Evolutionary conservation across 2,329 filamentous ascomycete genomes (phyloP), one percentile per base, ranked within the genome.

Genomic region (Celoporthe dispersa): DNA sequence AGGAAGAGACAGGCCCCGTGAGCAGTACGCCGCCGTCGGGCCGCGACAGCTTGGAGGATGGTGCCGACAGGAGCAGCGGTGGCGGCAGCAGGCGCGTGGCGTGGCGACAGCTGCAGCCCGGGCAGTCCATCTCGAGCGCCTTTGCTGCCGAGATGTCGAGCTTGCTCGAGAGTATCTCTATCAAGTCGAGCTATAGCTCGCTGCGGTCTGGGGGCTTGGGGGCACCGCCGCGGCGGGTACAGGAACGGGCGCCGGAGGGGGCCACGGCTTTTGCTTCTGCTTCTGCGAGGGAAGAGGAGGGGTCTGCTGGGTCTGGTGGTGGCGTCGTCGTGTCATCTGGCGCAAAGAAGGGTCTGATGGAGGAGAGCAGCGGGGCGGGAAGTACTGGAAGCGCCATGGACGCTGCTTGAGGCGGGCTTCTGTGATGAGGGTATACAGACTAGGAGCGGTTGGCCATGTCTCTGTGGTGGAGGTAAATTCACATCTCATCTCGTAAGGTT

Each of bases 151-250:
- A 68, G 44, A 61, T 68, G 57, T 68, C 66, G 8, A 62, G 57
- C 33, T n/a, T 68, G 16, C 59, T 68, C n/a, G 66, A 63, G n/a
- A 68, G 66, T 25, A 63, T 68, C 59, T 68, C 66, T 1, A 19
- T 68, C 66, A 68, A 68, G 59, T 68, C 66, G 7, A 68, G 66
- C 59, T 61, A 62, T 33, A 68, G 66, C 44, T 68, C 66, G 33
- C 66, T 68, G 44, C 66, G 66, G 11, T 55, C 57, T 8, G 62
- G 62, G 2, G 62, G 62, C 2, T 16, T 64, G 39, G 14, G 39
- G 16, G 62, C 31, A 4, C 62, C 41, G 41, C 62, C 62, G 12
- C 62, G 33, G 19, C 60, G 62, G 16, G 39, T 14, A 7, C 37
- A 33, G 39, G n/a, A 25, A 19, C 16, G 41, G 39, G 16, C 28